Evolutionary conservation across 371 early-diverging fungal species (phyloP).

Genomic region (Hamiltosporidium magnivora): DNA sequence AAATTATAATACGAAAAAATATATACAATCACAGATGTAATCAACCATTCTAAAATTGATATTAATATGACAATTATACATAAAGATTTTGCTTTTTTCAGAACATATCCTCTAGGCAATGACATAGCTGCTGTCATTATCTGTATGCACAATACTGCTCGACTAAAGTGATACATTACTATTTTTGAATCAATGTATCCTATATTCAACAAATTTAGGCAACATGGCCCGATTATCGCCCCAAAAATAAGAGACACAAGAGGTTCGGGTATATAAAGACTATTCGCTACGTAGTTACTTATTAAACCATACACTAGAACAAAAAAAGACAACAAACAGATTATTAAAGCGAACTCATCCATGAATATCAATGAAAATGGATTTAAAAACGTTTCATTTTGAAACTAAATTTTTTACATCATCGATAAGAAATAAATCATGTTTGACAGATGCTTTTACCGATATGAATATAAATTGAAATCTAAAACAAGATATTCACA

Average conservation of each 20-base stretch:
- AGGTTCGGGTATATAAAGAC: constrained; percentile 72
- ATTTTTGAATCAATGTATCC: constrained; percentile 21
- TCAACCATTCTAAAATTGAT: constrained; percentile 18
- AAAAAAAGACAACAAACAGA: constrained; percentile 15
- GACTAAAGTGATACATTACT: constrained; percentile 39
- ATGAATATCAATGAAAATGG: too few species aligned
- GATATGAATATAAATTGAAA: too few species aligned
- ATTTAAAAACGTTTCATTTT: too few species aligned
- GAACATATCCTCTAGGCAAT: constrained; percentile 40
- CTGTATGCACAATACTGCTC: constrained; percentile 51
- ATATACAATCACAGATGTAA: constrained; percentile 24
- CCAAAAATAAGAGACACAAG: constrained; percentile 72
- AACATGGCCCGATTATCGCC: constrained; percentile 59
- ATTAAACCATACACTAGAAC: constrained; percentile 62
- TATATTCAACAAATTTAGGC: constrained; percentile 20
- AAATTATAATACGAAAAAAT: constrained; percentile 12
- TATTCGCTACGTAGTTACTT: constrained; percentile 73
- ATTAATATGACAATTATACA: constrained; percentile 32
- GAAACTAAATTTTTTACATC: too few species aligned
- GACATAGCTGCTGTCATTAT: constrained; percentile 51
- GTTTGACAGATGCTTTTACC: too few species aligned
- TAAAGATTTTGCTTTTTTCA: constrained; percentile 27
- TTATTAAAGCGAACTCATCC: too few species aligned
- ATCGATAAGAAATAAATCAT: too few species aligned
- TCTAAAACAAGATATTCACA: too few species aligned